Conservation (phyloP, 2,329 filamentous ascomycete genomes). For the Penicillium vulpinum region DNA sequence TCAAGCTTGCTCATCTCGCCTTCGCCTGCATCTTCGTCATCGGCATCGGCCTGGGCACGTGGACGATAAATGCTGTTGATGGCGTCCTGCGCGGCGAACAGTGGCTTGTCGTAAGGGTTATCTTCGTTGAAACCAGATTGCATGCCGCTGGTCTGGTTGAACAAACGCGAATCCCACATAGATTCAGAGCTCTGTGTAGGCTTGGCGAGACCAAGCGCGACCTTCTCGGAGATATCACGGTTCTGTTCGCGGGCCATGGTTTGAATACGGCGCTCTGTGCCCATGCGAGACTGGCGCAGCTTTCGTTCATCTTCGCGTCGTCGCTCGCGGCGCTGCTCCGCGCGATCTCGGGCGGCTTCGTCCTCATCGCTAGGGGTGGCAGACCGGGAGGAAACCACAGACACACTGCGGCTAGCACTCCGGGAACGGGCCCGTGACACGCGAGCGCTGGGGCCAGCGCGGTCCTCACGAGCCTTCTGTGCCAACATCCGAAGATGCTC, state of each 20-base stretch:
- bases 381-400: slow-evolving; percentile 47
- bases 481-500: slow-evolving; percentile 85
- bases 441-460: slow-evolving; percentile 55
- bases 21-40: slow-evolving; percentile 76
- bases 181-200: slow-evolving; percentile 87
- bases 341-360: slow-evolving; percentile 71
- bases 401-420: slow-evolving; percentile 44
- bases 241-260: slow-evolving; percentile 94
- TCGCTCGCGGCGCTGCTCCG: slow-evolving; percentile 73
- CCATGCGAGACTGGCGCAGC: slow-evolving; percentile 91
- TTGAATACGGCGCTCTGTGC: slow-evolving; percentile 84
- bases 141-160: slow-evolving; percentile 92
- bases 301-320: slow-evolving; percentile 84
- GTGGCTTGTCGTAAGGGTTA: slow-evolving; percentile 92
- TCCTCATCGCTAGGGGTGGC: slow-evolving; percentile 61
- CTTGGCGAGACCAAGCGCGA: slow-evolving; percentile 90
- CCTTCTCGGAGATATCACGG: slow-evolving; percentile 95
- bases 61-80: slow-evolving; percentile 93
- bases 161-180: slow-evolving; percentile 95
- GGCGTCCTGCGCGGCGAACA: slow-evolving; percentile 93
- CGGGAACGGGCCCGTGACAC: slow-evolving; percentile 50
- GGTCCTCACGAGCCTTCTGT: slow-evolving; percentile 87
- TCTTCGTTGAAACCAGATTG: slow-evolving; percentile 95
- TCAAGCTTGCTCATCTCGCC: slow-evolving; percentile 85
- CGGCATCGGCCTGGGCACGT: slow-evolving; percentile 67